Evolutionary conservation across 331 rosid species (phyloP).

Genomic region (Quercus phellos): DNA sequence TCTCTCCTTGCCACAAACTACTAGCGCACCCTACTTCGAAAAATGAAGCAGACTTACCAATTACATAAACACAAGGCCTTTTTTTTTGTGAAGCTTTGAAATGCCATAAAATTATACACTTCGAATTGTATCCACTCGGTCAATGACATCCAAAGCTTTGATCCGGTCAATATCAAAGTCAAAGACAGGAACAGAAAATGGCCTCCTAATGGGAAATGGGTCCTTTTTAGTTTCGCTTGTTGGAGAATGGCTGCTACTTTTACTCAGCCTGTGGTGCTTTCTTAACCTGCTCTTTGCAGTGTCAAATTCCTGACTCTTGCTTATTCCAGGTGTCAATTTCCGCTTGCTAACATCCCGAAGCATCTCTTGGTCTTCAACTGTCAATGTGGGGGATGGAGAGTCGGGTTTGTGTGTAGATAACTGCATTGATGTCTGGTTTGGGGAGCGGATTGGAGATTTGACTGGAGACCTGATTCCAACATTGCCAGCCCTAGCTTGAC

Average conservation of each 20-base stretch:
- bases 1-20: conserved; percentile 17
- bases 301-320: conserved; percentile 96
- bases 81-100: conserved; percentile 20
- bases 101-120: conserved; percentile 30
- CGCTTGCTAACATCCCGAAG: conserved; percentile 77
- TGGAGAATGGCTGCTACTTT: conserved; percentile 93
- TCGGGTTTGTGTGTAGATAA: conserved; percentile 37
- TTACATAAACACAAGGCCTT: neutral
- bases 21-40: conserved; percentile 19
- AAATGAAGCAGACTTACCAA: conserved; percentile 16
- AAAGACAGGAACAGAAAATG: conserved; percentile 66
- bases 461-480: conserved; percentile 87
- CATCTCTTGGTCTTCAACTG: conserved; percentile 91
- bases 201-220: conserved; percentile 56
- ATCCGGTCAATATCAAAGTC: conserved; percentile 64
- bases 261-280: conserved; percentile 79
- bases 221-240: conserved; percentile 48
- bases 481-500: conserved; percentile 66
- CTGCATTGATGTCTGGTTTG: conserved; percentile 49
- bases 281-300: conserved; percentile 64
- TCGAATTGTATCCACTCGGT: conserved; percentile 77
- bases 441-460: conserved; percentile 79
- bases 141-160: conserved; percentile 88
- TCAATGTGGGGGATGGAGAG: conserved; percentile 60
- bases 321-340: conserved; percentile 85